A percentile compares a stretch with the other conserved stretches of the same genome.
Evolutionary conservation across 495 filamentous ascomycete species (phyloP).

Genomic region (Penicillium mononematosum): DNA sequence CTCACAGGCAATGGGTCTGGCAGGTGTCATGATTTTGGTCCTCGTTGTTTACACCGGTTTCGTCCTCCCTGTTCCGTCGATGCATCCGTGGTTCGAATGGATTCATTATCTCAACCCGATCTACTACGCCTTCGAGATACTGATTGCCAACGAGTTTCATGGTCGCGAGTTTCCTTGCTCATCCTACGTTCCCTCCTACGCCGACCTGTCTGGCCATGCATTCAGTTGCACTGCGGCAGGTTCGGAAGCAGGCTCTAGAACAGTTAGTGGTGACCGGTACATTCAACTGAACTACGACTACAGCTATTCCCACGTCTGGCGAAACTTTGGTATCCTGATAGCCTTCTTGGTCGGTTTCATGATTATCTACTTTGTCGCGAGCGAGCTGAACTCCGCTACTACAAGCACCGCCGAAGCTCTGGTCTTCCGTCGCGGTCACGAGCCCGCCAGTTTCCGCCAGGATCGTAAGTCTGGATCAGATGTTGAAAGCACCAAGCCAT

Average conservation of each 20-base stretch:
- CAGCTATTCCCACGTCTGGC: constrained; percentile 57
- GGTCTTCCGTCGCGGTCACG: constrained; percentile 36
- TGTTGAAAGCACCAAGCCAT: constrained; percentile 34
- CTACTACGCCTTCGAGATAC: constrained; percentile 43
- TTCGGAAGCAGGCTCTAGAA: constrained; percentile 41
- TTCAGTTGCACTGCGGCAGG: constrained; percentile 51
- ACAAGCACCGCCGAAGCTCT: constrained; percentile 36
- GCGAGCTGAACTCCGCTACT: constrained; percentile 36
- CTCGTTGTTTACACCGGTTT: constrained; percentile 49
- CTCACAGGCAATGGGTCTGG: constrained; percentile 46
- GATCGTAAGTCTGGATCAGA: constrained; percentile 47
- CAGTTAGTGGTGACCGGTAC: constrained; percentile 51
- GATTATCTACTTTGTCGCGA: constrained; percentile 41
- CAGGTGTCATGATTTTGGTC: constrained; percentile 42
- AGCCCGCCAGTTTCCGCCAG: constrained; percentile 26
- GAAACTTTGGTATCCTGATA: constrained; percentile 63
- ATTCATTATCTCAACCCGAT: constrained; percentile 46
- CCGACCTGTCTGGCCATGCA: constrained; percentile 35
- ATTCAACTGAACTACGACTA: constrained; percentile 53
- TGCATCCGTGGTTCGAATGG: constrained; percentile 51
- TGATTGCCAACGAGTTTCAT: constrained; percentile 59
- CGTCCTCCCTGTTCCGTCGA: constrained; percentile 40
- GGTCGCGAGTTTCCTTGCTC: constrained; percentile 48
- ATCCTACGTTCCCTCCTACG: constrained; percentile 46
- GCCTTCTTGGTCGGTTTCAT: constrained; percentile 61